Evolutionary conservation across 1,284 basidiomycete genomes (phyloP).

Genomic region (Leccinum brunneo-olivaceum): DNA sequence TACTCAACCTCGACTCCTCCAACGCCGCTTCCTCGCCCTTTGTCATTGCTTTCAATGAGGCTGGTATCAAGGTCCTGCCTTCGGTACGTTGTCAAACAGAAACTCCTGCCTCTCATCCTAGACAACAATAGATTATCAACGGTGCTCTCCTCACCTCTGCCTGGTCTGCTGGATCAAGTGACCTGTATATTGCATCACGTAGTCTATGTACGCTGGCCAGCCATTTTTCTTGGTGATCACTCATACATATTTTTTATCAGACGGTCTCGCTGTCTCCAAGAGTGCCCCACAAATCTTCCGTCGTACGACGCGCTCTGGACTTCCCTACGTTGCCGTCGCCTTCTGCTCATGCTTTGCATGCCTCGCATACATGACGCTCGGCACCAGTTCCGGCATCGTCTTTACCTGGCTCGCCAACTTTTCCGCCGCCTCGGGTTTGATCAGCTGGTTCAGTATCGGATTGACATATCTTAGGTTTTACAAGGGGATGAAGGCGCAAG

Average conservation of each 20-base stretch:
- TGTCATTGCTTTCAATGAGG: conserved; percentile 44
- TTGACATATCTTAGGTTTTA: conserved; percentile 59
- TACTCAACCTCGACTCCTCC: conserved; percentile 28
- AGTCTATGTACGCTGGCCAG: conserved; percentile 16
- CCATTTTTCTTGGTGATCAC: background rate
- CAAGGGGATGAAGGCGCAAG: conserved; percentile 50
- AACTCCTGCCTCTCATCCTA: background rate
- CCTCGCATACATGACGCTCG: conserved; percentile 48
- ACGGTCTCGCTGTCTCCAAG: conserved; percentile 53
- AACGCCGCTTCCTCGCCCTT: conserved; percentile 42
- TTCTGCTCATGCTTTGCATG: conserved; percentile 46
- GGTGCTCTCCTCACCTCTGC: conserved; percentile 59
- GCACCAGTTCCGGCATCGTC: conserved; percentile 41
- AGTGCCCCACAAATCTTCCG: conserved; percentile 56
- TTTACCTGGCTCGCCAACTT: conserved; percentile 58
- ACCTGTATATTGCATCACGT: conserved; percentile 23
- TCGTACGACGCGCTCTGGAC: conserved; percentile 46
- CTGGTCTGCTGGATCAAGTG: conserved; percentile 40
- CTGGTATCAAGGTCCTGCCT: conserved; percentile 47
- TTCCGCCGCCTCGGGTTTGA: conserved; percentile 37
- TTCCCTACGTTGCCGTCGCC: conserved; percentile 52
- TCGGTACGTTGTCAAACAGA: conserved; percentile 25
- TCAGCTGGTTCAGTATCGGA: conserved; percentile 60
- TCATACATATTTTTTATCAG: conserved; percentile 19
- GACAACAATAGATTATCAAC: conserved; percentile 47